These are phyloP conservation scores for Bipolaris gigantea DNA, from an alignment of 2,329 filamentous ascomycete genomes.

Conservation along the genomic window DNA sequence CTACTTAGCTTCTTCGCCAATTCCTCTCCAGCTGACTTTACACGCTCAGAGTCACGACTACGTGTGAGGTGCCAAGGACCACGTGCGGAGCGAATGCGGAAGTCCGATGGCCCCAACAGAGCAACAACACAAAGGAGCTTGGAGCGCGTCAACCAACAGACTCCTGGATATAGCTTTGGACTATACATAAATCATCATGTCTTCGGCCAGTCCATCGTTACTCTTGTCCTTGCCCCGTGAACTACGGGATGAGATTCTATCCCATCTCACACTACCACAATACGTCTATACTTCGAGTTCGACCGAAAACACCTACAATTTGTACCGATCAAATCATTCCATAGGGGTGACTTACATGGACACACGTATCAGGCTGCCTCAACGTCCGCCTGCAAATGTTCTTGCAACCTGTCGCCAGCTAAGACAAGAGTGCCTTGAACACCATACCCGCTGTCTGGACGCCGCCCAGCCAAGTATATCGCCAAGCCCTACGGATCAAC, in stretches of 20 bases:
- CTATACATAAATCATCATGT: background rate
- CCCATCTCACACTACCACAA: constrained; percentile 21
- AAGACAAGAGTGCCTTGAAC: constrained; percentile 29
- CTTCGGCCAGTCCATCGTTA: background rate
- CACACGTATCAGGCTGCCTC: constrained; percentile 33
- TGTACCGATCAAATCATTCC: constrained; percentile 12
- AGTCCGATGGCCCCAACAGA: constrained; percentile 1
- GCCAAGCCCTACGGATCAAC: background rate
- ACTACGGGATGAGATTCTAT: constrained; percentile 32
- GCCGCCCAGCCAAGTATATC: background rate
- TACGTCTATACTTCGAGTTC: constrained; percentile 30
- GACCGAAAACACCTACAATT: constrained; percentile 12
- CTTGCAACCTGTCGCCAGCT: constrained; percentile 32
- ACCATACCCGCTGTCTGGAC: constrained; percentile 18
- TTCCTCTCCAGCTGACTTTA: background rate
- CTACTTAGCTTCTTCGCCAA: background rate
- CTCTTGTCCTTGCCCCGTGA: constrained; percentile 32
- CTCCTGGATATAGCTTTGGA: background rate
- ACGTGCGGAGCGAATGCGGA: constrained; percentile 3
- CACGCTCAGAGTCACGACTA: background rate
- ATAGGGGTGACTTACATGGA: constrained; percentile 24
- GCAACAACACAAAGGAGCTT: background rate
- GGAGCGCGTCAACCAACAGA: background rate
- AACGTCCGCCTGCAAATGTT: constrained; percentile 22
- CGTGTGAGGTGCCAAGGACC: background rate